Evolutionary conservation across 1,139 yeast species (phyloP), one percentile per base, ranked within the genome.

Genomic region (Candida sanyaensis): DNA sequence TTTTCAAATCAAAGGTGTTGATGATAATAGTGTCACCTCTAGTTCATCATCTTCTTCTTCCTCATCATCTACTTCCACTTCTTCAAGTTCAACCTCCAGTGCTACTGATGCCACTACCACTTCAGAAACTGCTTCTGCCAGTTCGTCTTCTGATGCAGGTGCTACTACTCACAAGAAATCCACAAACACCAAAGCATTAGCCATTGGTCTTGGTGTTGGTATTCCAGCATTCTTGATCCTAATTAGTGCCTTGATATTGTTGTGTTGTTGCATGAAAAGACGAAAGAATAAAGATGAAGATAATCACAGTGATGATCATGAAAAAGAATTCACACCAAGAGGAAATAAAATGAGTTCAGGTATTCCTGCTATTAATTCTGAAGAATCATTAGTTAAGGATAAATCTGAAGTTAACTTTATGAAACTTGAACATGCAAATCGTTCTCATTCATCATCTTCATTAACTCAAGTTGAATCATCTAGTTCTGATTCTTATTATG

Each of bases 171-270:
- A 45, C 23, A 42, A 52, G 29, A 38, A 47, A 17, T 44, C 55
- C 4, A 51, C 12, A 40, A 52, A 57, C 21, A 59, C 63, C 6
- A 59, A 77, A 54, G 77, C 79, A 5, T 71, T 89, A 23, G 96
- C 96, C 0, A 87, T 92, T 60, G 96, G 91, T 1, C 79, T 92
- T 52, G 97, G 97, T 46, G 93, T 88, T n/a, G 88, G 87, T 5
- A 77, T 92, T 44, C 96, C 96, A 1, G 65, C 80, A 0, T 76
- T 74, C 24, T 70, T 78, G 0, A 75, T 75, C 5, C 71, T 80
- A 0, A 58, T 88, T 8, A 60, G 80, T 1, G 71, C 74, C 0
- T 48, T 86, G 1, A 46, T 90, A 9, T 57, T 87, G 30, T 69
- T 81, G 60, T 78, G 83, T 63, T 82, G 88, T 60, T 81, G 88